Conservation (phyloP, 768 basidiomycete species). For the Boletellus emodensis region DNA sequence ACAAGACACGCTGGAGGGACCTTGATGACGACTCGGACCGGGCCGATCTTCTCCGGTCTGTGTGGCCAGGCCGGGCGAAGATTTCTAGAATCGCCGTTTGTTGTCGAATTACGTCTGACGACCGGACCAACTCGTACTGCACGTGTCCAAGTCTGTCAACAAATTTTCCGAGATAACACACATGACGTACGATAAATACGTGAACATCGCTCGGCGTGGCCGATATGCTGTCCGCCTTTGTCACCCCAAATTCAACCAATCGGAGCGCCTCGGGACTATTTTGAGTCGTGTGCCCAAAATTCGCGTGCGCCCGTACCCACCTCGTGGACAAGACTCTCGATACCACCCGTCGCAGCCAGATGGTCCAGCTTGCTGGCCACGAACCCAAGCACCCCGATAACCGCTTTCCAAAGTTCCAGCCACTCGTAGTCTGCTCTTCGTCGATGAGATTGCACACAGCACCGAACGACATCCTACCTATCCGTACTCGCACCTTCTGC, state of each 20-base stretch:
- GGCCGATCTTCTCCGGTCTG: conserved; percentile 21
- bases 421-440: conserved; percentile 54
- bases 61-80: conserved; percentile 30
- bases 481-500: conserved; percentile 47
- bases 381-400: conserved; percentile 54
- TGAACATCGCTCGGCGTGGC: conserved; percentile 53
- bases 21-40: conserved; percentile 35
- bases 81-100: conserved; percentile 44
- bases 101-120: conserved; percentile 44
- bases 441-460: neutral
- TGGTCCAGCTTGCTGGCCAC: conserved; percentile 51
- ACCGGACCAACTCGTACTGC: conserved; percentile 68
- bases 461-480: conserved; percentile 40
- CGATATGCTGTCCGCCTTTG: conserved; percentile 50
- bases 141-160: neutral
- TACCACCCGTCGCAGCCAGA: conserved; percentile 47
- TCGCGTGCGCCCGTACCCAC: conserved; percentile 32
- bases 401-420: conserved; percentile 59
- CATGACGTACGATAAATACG: conserved; percentile 53
- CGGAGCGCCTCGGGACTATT: conserved; percentile 40
- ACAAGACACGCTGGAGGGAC: conserved; percentile 40
- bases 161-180: neutral
- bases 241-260: conserved; percentile 50
- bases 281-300: conserved; percentile 1
- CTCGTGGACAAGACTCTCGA: conserved; percentile 52